Base-by-base conservation (phyloP, 345 rosid genomes). In the Rhizophora apiculata region DNA sequence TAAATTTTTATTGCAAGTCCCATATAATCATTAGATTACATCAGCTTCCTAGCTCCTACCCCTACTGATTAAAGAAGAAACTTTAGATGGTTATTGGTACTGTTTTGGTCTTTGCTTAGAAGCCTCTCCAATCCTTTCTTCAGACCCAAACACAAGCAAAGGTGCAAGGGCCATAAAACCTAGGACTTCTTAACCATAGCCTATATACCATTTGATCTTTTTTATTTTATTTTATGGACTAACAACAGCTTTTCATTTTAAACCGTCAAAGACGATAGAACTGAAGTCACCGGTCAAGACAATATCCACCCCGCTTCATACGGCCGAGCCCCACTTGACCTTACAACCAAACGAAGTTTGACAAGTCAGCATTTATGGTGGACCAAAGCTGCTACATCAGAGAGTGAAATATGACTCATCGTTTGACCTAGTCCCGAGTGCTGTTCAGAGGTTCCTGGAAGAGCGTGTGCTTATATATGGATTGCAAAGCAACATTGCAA, bases 91-190 rank as follows among this genome's bases (percentile, higher is more conserved):
- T 11, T 39, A 29, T 6, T 18, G 32, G 52, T 48, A 43, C 8
- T 32, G 6, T 63, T 30, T 63, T 19, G 70, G 43, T 66, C 82
- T 74, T 82, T 72, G 83, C 84, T 78, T 72, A 16, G 83, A 85
- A 82, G 82, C 82, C 51, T 74, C 71, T 71, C 71, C 73, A 16
- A 13, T 65, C 68, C 55, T 75, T 81, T 68, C 75, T 85, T 80
- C 69, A 20, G 69, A 71, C 46, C 57, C 76, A 82, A 85, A 78
- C 49, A 58, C 81, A 76, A 80, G 76, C 76, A 75, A 79, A 61
- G 80, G 32, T 52, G 46, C 16, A 8, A 3, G 16, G 13, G 60
- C 18, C 36, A 24, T 20, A 3, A 53, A 0, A 3, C 6, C 13
- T 20, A 22, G 49, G 1, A 63, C 53, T 32, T 56, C 31, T 18